A percentile compares a stretch with the other conserved stretches of the same genome.
phyloP scores from a whole-genome alignment of 352 stramenopile genomes.

The Aphanomyces invadans region DNA sequence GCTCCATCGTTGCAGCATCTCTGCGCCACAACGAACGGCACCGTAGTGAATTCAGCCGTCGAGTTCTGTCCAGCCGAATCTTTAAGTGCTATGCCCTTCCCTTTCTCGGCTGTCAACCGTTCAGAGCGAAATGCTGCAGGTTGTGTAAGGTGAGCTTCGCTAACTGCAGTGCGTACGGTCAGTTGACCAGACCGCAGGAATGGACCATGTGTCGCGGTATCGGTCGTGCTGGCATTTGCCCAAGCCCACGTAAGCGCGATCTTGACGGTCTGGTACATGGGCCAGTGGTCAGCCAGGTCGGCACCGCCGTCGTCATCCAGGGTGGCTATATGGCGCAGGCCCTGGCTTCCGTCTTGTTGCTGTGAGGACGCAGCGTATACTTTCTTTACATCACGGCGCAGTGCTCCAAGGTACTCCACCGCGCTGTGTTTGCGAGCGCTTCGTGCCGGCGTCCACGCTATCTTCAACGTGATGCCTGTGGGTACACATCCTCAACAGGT shows the following conservation, averaged over 20 bases:
- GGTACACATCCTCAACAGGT: conserved; percentile 69
- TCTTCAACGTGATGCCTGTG: conserved; percentile 78
- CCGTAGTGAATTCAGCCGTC: too few relatives aligned
- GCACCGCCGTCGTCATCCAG: not conserved
- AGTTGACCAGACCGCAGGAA: not conserved
- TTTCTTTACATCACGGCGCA: not conserved
- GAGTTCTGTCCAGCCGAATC: too few relatives aligned
- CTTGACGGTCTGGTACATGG: conserved; percentile 20
- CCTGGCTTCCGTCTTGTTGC: conserved; percentile 4
- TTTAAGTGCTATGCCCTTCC: too few relatives aligned
- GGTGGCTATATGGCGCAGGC: not conserved
- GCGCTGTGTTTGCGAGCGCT: conserved; percentile 30
- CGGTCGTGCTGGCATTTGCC: conserved; percentile 1
- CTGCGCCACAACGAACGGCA: too few relatives aligned
- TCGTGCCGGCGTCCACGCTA: conserved; percentile 43
- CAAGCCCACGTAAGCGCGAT: not conserved
- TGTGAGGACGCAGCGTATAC: conserved; percentile 31
- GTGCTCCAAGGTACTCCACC: conserved; percentile 19
- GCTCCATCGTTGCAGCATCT: conserved; percentile 31
- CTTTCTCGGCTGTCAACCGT: too few relatives aligned
- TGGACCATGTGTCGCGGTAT: not conserved
- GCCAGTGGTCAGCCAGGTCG: conserved; percentile 4
- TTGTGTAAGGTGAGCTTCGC: not conserved
- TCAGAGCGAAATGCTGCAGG: conserved; percentile 14
- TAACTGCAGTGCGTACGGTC: conserved; percentile 16